A percentile compares a stretch with the other conserved stretches of the same genome.
Conservation (phyloP, 1,139 yeast genomes). For the Candida sanyaensis region DNA sequence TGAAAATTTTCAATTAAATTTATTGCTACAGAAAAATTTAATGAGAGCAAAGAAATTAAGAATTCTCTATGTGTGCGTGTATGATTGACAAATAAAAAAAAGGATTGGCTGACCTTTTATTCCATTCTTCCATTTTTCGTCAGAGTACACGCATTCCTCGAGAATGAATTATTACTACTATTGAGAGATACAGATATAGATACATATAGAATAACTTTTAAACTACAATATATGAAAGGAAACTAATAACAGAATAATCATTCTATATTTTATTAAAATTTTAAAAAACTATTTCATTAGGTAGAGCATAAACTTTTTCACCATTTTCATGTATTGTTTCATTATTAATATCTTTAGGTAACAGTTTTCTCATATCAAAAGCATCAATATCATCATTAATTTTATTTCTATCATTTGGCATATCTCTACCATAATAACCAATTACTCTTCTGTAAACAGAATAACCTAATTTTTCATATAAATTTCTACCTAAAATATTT, state of each 20-base stretch:
- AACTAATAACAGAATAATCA: too few relatives aligned
- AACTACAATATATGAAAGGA: too few relatives aligned
- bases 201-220: too few relatives aligned
- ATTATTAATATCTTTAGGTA: conserved; percentile 53
- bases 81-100: neutral
- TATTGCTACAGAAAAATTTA: neutral
- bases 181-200: too few relatives aligned
- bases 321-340: conserved; percentile 63
- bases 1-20: too few relatives aligned
- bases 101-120: conserved; percentile 3
- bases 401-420: conserved; percentile 46
- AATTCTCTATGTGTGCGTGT: neutral
- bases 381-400: conserved; percentile 78
- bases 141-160: too few relatives aligned
- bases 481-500: conserved; percentile 72
- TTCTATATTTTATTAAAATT: too few relatives aligned
- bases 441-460: conserved; percentile 82
- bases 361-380: conserved; percentile 75
- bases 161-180: too few relatives aligned
- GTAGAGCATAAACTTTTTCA: conserved; percentile 55
- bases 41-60: too few relatives aligned
- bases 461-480: conserved; percentile 87
- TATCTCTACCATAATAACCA: conserved; percentile 73
- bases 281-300: conserved; percentile 58
- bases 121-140: too few relatives aligned